These are phyloP conservation scores for Pseudogymnoascus verrucosus DNA, from an alignment of 2,329 filamentous ascomycete genomes.

Conservation along the genomic window DNA sequence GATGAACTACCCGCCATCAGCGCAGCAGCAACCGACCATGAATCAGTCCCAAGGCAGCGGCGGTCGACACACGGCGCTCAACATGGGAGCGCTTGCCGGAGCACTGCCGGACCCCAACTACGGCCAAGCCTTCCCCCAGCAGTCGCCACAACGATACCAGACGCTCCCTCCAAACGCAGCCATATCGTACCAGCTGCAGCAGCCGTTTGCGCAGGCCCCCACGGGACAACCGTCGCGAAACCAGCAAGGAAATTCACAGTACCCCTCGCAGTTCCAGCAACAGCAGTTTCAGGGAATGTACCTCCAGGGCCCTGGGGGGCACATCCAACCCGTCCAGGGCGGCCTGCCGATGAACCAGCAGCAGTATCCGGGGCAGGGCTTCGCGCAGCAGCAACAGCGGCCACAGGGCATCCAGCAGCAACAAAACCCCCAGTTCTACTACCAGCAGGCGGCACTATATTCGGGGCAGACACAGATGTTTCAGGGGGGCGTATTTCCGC, in stretches of 20 bases:
- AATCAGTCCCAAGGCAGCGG: not conserved
- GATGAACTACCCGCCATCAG: not conserved
- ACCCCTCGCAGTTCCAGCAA: not conserved
- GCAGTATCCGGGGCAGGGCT: not conserved
- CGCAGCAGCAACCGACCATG: not conserved
- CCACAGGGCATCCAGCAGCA: not conserved
- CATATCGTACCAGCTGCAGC: not conserved
- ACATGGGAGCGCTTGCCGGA: not conserved
- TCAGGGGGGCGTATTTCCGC: not conserved
- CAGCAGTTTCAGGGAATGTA: not conserved
- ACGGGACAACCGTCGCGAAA: not conserved
- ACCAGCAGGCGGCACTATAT: not conserved
- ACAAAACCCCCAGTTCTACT: not conserved
- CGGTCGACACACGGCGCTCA: not conserved
- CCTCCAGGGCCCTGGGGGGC: not conserved
- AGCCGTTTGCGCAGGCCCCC: not conserved
- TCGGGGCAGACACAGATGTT: not conserved
- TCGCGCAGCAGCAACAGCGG: not conserved
- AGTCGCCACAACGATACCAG: not conserved
- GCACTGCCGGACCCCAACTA: not conserved
- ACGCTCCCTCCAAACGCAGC: not conserved
- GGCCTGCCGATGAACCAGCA: not conserved
- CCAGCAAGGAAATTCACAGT: not conserved
- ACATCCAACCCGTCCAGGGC: not conserved
- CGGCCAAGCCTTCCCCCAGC: not conserved